These are phyloP conservation scores for Acer saccharum DNA, from an alignment of 345 rosid species.

Conservation along the genomic window DNA sequence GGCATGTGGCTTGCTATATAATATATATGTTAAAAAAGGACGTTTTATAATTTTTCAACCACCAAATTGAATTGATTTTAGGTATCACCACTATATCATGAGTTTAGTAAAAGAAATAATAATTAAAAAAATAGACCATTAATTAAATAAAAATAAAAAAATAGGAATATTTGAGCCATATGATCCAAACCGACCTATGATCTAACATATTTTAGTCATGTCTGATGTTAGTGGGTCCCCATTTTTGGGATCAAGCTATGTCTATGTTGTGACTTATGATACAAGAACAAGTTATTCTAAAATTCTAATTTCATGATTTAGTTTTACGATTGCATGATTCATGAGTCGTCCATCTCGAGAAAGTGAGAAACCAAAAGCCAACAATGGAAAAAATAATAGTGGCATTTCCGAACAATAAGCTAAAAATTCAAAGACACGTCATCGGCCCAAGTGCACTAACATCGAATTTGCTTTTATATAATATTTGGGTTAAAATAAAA, in stretches of 20 bases:
- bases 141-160: not conserved
- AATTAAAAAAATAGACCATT: not conserved
- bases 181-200: constrained; percentile 15
- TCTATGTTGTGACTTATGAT: not conserved
- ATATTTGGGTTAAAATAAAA: too few relatives aligned
- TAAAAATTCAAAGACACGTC: too few relatives aligned
- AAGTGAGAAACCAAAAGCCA: not conserved
- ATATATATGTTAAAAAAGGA: too few relatives aligned
- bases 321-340: not conserved
- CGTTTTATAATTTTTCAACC: too few relatives aligned
- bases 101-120: not conserved
- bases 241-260: not conserved
- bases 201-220: not conserved
- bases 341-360: not conserved
- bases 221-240: not conserved
- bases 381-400: too few relatives aligned
- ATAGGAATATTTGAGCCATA: not conserved
- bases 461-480: too few relatives aligned
- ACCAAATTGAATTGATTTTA: too few relatives aligned
- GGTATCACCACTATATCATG: too few relatives aligned
- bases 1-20: too few relatives aligned
- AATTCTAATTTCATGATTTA: not conserved
- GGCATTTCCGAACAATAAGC: too few relatives aligned
- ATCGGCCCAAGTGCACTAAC: too few relatives aligned
- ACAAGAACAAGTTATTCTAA: not conserved